phyloP scores from a whole-genome alignment of 306 rosid species.

The Cucurbita argyrosperma region DNA sequence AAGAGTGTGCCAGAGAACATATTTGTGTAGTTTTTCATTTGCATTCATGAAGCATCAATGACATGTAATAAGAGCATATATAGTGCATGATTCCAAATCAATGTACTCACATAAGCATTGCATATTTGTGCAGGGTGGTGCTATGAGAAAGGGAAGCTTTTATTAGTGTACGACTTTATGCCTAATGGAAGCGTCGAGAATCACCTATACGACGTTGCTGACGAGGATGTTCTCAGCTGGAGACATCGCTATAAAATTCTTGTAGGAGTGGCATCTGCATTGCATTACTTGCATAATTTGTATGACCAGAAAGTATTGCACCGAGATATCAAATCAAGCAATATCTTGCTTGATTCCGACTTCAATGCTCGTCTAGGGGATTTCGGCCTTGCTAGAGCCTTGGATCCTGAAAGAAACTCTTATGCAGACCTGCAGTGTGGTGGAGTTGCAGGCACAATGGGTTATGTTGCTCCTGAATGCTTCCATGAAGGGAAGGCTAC shows the following conservation, averaged over 20 bases:
- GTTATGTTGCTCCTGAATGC: conserved; percentile 49
- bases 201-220: conserved; percentile 17
- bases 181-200: conserved; percentile 35
- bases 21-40: not conserved
- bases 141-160: conserved; percentile 34
- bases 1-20: not conserved
- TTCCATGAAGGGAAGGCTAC: conserved; percentile 41
- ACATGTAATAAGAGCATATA: not conserved
- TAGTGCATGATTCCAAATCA: not conserved
- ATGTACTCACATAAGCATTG: not conserved
- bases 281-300: conserved; percentile 36
- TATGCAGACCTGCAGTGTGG: conserved; percentile 26
- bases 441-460: conserved; percentile 35
- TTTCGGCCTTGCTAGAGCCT: conserved; percentile 43
- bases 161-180: conserved; percentile 34
- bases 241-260: conserved; percentile 23
- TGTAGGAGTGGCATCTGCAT: conserved; percentile 26
- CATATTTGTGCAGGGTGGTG: conserved; percentile 27
- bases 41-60: not conserved
- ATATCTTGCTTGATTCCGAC: conserved; percentile 23
- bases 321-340: conserved; percentile 37
- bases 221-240: conserved; percentile 17
- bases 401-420: conserved; percentile 34
- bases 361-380: conserved; percentile 38
- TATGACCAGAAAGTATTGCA: conserved; percentile 33